These are phyloP conservation scores for Breviolum minutum DNA, from an alignment of 73 alveolate genomes.

Conservation along the genomic window DNA sequence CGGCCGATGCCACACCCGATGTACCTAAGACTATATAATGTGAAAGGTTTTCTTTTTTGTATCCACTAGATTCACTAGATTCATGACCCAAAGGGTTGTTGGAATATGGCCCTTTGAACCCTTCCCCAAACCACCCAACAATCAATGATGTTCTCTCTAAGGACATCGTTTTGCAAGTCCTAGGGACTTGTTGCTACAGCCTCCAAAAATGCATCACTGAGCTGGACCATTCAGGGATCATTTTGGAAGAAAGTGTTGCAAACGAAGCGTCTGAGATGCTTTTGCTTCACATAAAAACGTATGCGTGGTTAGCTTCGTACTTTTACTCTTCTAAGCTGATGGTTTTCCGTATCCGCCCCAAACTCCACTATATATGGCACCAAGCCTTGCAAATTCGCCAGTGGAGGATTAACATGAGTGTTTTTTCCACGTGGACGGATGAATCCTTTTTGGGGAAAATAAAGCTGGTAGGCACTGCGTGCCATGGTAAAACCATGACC, in stretches of 20 bases:
- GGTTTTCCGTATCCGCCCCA: background rate
- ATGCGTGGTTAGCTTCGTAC: background rate
- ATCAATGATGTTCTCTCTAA: background rate
- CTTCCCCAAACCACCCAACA: background rate
- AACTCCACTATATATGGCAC: conserved; percentile 8
- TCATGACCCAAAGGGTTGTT: too few species aligned
- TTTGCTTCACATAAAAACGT: background rate
- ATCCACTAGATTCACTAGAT: background rate
- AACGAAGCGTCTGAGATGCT: background rate
- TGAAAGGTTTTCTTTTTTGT: too few species aligned
- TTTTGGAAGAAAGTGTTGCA: background rate
- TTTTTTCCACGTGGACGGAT: background rate
- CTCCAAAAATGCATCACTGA: background rate
- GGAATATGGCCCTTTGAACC: too few species aligned
- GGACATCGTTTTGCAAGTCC: background rate
- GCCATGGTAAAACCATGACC: conserved; percentile 15
- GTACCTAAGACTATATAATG: background rate
- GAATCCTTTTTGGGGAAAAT: background rate
- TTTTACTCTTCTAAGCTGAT: background rate
- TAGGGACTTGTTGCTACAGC: conserved; percentile 4
- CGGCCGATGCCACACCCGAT: background rate
- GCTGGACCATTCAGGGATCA: background rate
- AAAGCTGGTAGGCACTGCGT: background rate
- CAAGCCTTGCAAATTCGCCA: background rate
- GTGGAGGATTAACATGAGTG: conserved; percentile 3